These are phyloP conservation scores for Neurospora tetrasperma DNA, from an alignment of 495 filamentous ascomycete genomes.

Conservation along the genomic window DNA sequence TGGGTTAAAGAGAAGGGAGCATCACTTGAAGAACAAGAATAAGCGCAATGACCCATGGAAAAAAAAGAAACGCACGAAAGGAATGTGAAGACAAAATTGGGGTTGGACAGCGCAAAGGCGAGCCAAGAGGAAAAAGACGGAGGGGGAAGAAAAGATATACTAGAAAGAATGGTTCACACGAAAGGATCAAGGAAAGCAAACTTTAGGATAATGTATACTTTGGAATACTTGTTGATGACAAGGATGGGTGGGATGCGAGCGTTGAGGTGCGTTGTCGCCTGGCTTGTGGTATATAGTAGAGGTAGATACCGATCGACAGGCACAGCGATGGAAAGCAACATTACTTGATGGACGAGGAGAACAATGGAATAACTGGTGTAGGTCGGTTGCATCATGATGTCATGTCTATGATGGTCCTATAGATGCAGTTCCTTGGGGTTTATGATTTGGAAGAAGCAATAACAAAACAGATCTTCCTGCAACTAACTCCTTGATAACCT, in stretches of 20 bases:
- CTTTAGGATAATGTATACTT: background rate
- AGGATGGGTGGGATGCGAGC: background rate
- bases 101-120: background rate
- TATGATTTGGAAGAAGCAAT: background rate
- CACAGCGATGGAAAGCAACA: background rate
- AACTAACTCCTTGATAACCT: slow-evolving; percentile 8
- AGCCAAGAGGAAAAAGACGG: background rate
- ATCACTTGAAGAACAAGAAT: slow-evolving; percentile 11
- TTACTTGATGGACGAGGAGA: background rate
- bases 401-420: background rate
- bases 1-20: slow-evolving; percentile 11
- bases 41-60: slow-evolving; percentile 4
- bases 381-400: background rate
- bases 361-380: background rate
- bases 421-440: background rate
- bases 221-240: background rate
- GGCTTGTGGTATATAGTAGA: background rate
- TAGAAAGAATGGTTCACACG: background rate
- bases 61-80: background rate
- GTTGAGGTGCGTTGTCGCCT: background rate
- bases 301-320: background rate
- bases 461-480: background rate
- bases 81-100: background rate
- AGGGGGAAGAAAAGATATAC: background rate
- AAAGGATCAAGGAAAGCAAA: background rate